A percentile compares a stretch with the other conserved stretches of the same genome.
These are phyloP conservation scores for Penicillium subrubescens DNA, from an alignment of 495 filamentous ascomycete genomes.

Conservation along the genomic window DNA sequence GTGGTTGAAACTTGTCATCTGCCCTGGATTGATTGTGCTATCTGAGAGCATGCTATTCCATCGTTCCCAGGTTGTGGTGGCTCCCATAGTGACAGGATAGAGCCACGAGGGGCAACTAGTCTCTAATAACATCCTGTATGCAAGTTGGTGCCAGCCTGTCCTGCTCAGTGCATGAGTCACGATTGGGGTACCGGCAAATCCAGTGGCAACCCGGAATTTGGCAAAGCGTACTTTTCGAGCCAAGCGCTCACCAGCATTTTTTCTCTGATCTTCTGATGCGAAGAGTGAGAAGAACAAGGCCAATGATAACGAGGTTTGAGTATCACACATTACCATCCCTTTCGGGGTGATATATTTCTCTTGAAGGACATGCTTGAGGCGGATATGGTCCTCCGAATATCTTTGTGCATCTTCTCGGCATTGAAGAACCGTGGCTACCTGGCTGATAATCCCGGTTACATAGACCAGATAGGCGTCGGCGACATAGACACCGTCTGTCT, in stretches of 20 bases:
- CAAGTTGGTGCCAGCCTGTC: slow-evolving; percentile 31
- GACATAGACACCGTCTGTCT: slow-evolving; percentile 46
- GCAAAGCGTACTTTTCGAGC: slow-evolving; percentile 32
- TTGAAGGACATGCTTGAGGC: slow-evolving; percentile 40
- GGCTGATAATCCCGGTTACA: slow-evolving; percentile 41
- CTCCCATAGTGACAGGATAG: slow-evolving; percentile 54
- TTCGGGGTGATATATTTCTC: slow-evolving; percentile 45
- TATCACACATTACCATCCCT: slow-evolving; percentile 46
- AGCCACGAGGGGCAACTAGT: slow-evolving; percentile 51
- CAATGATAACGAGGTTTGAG: slow-evolving; percentile 51
- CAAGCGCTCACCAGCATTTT: slow-evolving; percentile 34
- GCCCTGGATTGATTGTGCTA: slow-evolving; percentile 53
- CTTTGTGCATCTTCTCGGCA: slow-evolving; percentile 25
- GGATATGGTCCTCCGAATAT: slow-evolving; percentile 26
- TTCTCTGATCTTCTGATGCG: slow-evolving; percentile 31
- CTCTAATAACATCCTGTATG: slow-evolving; percentile 46
- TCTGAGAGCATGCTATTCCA: slow-evolving; percentile 58
- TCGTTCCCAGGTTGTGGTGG: slow-evolving; percentile 59
- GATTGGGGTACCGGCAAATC: slow-evolving; percentile 57
- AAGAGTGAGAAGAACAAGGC: slow-evolving; percentile 49
- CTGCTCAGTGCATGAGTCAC: slow-evolving; percentile 48
- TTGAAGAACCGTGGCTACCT: slow-evolving; percentile 29
- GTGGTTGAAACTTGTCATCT: slow-evolving; percentile 61
- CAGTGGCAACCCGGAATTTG: slow-evolving; percentile 53
- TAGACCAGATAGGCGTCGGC: slow-evolving; percentile 57